Percentiles rank a stretch among this genome's conserved stretches.
These are phyloP conservation scores for Gracilaria caudata DNA, from an alignment of 23 red algal genomes.

Conservation along the genomic window DNA sequence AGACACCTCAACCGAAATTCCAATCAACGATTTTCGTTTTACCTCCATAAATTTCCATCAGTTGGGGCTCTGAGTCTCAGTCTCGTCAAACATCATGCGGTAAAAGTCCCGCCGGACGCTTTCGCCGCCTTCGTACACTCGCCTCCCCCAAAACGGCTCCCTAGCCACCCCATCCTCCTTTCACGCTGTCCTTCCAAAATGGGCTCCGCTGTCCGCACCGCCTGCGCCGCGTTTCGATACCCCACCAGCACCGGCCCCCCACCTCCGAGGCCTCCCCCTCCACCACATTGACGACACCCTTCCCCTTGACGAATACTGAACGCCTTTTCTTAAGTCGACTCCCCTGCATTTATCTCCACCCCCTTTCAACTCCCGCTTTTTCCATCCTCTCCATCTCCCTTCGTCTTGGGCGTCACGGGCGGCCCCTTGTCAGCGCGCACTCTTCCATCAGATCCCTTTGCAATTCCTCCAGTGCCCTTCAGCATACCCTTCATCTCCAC, in stretches of 20 bases:
- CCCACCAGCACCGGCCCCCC: not conserved
- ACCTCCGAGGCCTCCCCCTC: too few species aligned
- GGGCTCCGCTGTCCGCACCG: not conserved
- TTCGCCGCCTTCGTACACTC: not conserved
- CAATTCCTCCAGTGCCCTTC: not conserved
- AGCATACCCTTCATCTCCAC: not conserved
- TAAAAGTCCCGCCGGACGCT: too few species aligned
- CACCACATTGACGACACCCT: too few species aligned
- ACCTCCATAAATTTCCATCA: too few species aligned
- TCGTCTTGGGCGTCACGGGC: not conserved
- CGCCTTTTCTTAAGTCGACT: too few species aligned
- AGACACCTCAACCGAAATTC: too few species aligned
- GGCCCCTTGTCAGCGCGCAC: not conserved
- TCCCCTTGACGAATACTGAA: too few species aligned
- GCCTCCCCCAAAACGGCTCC: not conserved
- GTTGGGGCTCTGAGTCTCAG: too few species aligned
- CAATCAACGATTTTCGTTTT: too few species aligned
- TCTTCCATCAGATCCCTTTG: not conserved
- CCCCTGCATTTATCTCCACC: not conserved
- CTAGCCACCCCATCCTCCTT: not conserved
- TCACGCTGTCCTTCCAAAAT: not conserved
- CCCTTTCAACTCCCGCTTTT: not conserved
- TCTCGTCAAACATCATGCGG: too few species aligned
- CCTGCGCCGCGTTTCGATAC: not conserved
- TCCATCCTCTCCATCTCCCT: not conserved